Evolutionary conservation across 495 filamentous ascomycete species (phyloP), one percentile per base, ranked within the genome.

Genomic region (Trichoderma asperelloides): DNA sequence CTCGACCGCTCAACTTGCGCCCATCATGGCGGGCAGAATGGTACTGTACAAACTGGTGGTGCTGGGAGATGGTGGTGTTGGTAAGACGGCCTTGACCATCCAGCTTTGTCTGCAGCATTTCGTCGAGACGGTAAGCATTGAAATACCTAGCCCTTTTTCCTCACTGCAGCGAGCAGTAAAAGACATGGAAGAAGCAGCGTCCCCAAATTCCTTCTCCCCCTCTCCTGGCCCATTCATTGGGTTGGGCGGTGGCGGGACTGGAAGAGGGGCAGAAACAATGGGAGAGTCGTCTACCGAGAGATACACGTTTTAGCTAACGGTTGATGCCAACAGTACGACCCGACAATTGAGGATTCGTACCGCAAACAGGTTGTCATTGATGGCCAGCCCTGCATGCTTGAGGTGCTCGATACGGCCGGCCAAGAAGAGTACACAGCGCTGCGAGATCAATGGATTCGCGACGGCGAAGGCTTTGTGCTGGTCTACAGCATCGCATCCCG

Each of bases 341-440:
- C 95, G 30, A 98, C 95, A 11, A 98, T 98, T 73, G 95, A 98
- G 78, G 81, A 98, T 72, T 97, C 94, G 18, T 98, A 98, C 78
- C 88, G 95, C 70, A 98, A 97, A 81, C 96, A 98, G 80, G 93
- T 96, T 66, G 94, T 97, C 69, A 98, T 98, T 76, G 95, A 98
- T 77, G 86, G 88, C 68, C 92, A 96, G 74, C 90, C 95, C 25
- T 97, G 95, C 81, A 98, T 98, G 95, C 85, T 98, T 72, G 95
- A 98, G 79, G 94, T 98, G 45, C 85, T 98, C 68, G 95, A 98
- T 81, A 98, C 96, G 39, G 95, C 95, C 40, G 95, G 95, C n/a
- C 96, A 98, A 78, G 95, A 98, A 79, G 95, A 98, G 79, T 98
- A 98, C 77, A 98, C 93, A 65, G 95, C 96, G 45, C 82, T 98